These are phyloP conservation scores for Candida jianshihensis DNA, from an alignment of 805 yeast genomes.

Conservation along the genomic window DNA sequence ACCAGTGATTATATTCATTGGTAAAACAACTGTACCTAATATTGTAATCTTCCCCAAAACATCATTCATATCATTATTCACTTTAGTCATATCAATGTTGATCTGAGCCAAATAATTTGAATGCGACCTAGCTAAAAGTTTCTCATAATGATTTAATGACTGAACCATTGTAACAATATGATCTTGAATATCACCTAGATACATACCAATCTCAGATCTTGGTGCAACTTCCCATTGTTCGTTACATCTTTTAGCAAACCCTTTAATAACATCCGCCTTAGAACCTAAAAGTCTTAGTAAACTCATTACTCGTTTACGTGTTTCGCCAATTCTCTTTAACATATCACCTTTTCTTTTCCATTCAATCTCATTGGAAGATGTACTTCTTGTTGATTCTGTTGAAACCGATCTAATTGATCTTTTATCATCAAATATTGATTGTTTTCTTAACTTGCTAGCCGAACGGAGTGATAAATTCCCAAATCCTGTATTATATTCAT, in stretches of 20 bases:
- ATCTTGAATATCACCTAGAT: conserved; percentile 95
- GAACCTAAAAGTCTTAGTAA: conserved; percentile 76
- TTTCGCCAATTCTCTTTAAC: conserved; percentile 91
- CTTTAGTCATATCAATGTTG: conserved; percentile 95
- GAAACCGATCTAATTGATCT: conserved; percentile 20
- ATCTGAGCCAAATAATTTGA: conserved; percentile 94
- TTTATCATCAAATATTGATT: conserved; percentile 15
- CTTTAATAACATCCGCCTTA: conserved; percentile 96
- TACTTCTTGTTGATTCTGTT: conserved; percentile 25
- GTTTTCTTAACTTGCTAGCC: too few relatives aligned
- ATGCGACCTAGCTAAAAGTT: conserved; percentile 88
- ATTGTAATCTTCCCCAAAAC: conserved; percentile 90
- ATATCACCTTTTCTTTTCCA: conserved; percentile 94
- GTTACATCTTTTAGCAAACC: conserved; percentile 84
- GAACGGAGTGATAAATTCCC: conserved; percentile 20
- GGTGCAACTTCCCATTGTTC: conserved; percentile 80
- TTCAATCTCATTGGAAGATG: conserved; percentile 41
- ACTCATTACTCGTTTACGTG: conserved; percentile 91
- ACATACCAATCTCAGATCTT: conserved; percentile 84
- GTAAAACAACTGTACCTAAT: conserved; percentile 90
- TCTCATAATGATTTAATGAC: conserved; percentile 89
- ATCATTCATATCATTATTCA: conserved; percentile 94
- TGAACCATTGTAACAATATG: conserved; percentile 97
- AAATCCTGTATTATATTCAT: conserved; percentile 19
- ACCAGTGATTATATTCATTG: conserved; percentile 93